These are phyloP conservation scores for Rubroshorea leprosula DNA, from an alignment of 345 rosid species.

Conservation along the genomic window DNA sequence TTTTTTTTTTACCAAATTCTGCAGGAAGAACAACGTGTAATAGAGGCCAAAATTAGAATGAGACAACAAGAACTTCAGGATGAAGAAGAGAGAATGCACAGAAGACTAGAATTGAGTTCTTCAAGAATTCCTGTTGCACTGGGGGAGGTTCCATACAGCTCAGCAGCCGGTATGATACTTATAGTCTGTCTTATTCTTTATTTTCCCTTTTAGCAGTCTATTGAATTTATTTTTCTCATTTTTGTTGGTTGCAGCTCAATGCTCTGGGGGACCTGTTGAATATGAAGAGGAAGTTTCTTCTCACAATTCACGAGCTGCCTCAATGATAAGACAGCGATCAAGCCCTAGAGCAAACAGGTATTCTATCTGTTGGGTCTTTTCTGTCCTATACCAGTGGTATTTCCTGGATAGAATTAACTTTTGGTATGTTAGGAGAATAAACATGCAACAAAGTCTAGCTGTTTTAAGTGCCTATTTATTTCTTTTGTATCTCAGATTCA, in stretches of 20 bases:
- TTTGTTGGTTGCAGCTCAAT: no score
- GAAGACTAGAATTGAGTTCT: constrained; percentile 61
- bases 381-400: constrained; percentile 27
- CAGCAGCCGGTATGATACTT: no score
- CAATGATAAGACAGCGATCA: constrained; percentile 41
- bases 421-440: no score
- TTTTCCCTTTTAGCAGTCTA: no score
- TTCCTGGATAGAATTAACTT: no score
- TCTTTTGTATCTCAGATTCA: no score
- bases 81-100: constrained; percentile 81
- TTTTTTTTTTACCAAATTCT: no score
- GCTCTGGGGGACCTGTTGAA: constrained; percentile 40
- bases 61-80: constrained; percentile 83
- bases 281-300: constrained; percentile 42
- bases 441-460: no score
- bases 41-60: constrained; percentile 93
- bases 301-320: constrained; percentile 31
- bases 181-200: no score
- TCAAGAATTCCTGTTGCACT: constrained; percentile 43
- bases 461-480: no score
- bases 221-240: no score
- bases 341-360: constrained; percentile 57
- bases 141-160: constrained; percentile 48
- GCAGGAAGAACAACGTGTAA: constrained; percentile 95
- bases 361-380: constrained; percentile 4